Evolutionary conservation across 2,329 filamentous ascomycete species (phyloP).

Genomic region (Fusarium floridanum): DNA sequence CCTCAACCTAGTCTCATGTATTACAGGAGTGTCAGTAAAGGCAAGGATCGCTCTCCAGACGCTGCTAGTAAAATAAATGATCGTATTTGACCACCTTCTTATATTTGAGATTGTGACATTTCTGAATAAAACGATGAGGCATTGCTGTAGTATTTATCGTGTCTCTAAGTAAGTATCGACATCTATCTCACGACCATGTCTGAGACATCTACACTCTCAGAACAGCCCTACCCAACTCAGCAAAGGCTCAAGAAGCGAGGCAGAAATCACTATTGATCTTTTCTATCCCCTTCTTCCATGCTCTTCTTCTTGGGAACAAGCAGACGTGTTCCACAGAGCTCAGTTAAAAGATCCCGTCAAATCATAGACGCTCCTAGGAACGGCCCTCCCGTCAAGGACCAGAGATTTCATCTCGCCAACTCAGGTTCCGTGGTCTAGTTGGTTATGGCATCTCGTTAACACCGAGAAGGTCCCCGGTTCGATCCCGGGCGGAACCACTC

Average conservation of each 20-base stretch:
- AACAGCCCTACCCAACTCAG: neutral
- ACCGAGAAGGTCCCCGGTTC: constrained; percentile 43
- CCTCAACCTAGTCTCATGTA: neutral
- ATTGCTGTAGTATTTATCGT: neutral
- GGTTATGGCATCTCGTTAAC: constrained; percentile 43
- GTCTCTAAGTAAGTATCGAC: neutral
- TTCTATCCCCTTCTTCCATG: neutral
- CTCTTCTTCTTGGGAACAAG: neutral
- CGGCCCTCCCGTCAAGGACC: neutral
- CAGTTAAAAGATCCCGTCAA: too few relatives aligned
- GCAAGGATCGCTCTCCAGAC: neutral
- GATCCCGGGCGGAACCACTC: constrained; percentile 38
- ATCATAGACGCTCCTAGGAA: neutral
- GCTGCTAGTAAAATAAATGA: rapidly evolving
- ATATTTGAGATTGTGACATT: neutral
- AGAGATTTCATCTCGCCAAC: neutral
- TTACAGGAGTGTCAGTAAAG: neutral
- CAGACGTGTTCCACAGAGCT: neutral
- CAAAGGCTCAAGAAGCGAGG: rapidly evolving
- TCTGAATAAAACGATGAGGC: neutral
- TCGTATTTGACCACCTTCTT: neutral
- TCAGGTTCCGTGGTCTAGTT: constrained; percentile 41
- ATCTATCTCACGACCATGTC: neutral
- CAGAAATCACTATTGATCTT: neutral
- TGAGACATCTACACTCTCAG: neutral